phyloP scores from a whole-genome alignment of 169 alveolate species.

The Eimeria praecox region DNA sequence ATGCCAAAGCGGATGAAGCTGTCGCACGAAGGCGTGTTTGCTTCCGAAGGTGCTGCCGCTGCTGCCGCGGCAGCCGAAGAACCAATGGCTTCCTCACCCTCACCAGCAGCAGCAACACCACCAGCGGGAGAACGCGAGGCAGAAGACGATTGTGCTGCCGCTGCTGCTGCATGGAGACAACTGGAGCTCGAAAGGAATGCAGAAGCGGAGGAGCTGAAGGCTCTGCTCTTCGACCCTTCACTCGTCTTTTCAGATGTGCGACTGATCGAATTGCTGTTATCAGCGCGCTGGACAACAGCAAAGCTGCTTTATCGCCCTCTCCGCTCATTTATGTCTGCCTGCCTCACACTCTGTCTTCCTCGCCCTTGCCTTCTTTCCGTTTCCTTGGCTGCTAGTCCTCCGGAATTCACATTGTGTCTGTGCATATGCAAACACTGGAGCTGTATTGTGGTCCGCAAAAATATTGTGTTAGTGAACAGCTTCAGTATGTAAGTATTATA shows the following conservation, averaged over 20 bases:
- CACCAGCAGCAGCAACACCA: background rate
- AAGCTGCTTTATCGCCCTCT: background rate
- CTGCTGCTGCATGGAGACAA: conserved; percentile 44
- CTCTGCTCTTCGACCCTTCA: conserved; percentile 68
- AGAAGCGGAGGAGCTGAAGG: conserved; percentile 61
- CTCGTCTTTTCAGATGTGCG: conserved; percentile 77
- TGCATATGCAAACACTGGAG: background rate
- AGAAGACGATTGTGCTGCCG: background rate
- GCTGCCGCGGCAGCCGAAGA: conserved; percentile 22
- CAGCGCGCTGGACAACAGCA: background rate
- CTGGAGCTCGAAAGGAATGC: conserved; percentile 1
- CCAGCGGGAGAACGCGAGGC: background rate
- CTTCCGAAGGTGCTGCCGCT: background rate
- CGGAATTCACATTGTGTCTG: background rate
- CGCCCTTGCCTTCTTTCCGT: background rate
- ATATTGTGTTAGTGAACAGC: background rate
- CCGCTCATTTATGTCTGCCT: background rate
- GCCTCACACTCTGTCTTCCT: background rate
- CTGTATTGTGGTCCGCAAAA: background rate
- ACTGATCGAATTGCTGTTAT: background rate
- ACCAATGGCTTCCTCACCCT: conserved; percentile 13
- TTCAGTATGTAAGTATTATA: background rate
- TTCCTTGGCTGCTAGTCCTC: background rate
- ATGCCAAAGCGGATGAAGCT: conserved; percentile 57
- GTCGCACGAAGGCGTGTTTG: background rate